phyloP scores from a whole-genome alignment of 1,284 basidiomycete genomes.

The Cutaneotrichosporon daszewskae region DNA sequence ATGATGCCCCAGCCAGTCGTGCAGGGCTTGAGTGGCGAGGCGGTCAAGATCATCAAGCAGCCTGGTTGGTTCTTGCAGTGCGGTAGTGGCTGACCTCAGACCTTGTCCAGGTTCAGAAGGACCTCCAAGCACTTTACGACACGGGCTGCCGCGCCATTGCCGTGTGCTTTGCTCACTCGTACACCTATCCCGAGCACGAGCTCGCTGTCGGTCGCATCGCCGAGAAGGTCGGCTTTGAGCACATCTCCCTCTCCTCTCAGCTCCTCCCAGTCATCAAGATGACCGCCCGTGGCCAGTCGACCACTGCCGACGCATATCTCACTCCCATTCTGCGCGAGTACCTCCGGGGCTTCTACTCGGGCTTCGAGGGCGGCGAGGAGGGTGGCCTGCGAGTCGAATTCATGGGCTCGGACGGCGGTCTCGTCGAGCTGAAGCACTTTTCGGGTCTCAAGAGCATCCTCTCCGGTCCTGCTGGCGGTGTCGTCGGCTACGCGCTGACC shows the following conservation, averaged over 20 bases:
- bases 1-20: slow-evolving; percentile 53
- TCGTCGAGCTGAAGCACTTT: slow-evolving; percentile 73
- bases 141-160: slow-evolving; percentile 77
- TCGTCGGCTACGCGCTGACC: slow-evolving; percentile 36
- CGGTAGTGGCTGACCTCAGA: slow-evolving; percentile 13
- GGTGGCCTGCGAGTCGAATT: slow-evolving; percentile 53
- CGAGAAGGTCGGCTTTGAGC: slow-evolving; percentile 68
- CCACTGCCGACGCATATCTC: slow-evolving; percentile 93
- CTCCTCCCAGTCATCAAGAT: slow-evolving; percentile 90
- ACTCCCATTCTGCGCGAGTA: slow-evolving; percentile 83
- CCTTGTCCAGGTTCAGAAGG: slow-evolving; percentile 39
- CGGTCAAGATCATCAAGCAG: slow-evolving; percentile 73
- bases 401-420: slow-evolving; percentile 81
- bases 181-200: slow-evolving; percentile 59
- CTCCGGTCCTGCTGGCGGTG: slow-evolving; percentile 38
- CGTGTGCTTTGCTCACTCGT: slow-evolving; percentile 81
- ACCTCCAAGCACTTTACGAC: slow-evolving; percentile 64
- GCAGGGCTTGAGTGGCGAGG: slow-evolving; percentile 80
- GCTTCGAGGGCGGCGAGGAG: slow-evolving; percentile 61
- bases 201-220: slow-evolving; percentile 66
- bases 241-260: slow-evolving; percentile 81
- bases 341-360: slow-evolving; percentile 84
- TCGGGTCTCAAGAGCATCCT: slow-evolving; percentile 82
- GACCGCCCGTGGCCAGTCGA: slow-evolving; percentile 84
- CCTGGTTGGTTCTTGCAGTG: too few species aligned